Conservation (phyloP, 2,329 filamentous ascomycete genomes). For the Grosmannia huntii region DNA sequence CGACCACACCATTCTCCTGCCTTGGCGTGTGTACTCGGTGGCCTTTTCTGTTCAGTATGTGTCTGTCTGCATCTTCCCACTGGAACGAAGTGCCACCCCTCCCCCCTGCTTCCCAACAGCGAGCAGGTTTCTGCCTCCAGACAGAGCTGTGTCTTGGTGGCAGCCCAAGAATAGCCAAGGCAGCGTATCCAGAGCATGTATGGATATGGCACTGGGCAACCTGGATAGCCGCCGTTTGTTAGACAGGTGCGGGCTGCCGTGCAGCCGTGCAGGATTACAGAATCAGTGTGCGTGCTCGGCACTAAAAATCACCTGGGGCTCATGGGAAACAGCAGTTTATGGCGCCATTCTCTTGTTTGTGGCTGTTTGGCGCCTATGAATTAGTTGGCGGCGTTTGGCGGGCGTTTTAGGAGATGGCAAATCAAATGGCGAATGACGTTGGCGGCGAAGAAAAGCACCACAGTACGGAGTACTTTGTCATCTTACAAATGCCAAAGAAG, state of each 20-base stretch:
- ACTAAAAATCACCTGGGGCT: neutral
- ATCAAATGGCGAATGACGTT: neutral
- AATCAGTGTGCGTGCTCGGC: no score
- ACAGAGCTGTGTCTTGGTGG: no score
- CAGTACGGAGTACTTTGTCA: no score
- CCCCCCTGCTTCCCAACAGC: neutral
- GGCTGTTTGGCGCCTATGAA: neutral
- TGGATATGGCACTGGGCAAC: neutral
- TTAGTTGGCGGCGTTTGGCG: neutral
- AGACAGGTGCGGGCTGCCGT: no score
- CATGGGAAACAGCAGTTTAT: neutral
- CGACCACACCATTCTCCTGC: constrained; percentile 1
- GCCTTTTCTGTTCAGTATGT: neutral
- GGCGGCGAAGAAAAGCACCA: no score
- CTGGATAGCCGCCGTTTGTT: no score
- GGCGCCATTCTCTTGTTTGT: neutral
- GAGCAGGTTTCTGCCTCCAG: neutral
- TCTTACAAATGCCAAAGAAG: no score
- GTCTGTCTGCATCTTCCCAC: neutral
- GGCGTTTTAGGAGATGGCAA: neutral
- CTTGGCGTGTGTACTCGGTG: neutral
- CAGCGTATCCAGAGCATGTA: neutral
- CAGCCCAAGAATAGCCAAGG: neutral
- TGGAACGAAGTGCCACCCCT: neutral
- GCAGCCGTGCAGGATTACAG: no score